Percentiles rank a stretch among this genome's conserved stretches.
phyloP scores from a whole-genome alignment of 352 stramenopile species.

The Phytopythium chamaehyphon region DNA sequence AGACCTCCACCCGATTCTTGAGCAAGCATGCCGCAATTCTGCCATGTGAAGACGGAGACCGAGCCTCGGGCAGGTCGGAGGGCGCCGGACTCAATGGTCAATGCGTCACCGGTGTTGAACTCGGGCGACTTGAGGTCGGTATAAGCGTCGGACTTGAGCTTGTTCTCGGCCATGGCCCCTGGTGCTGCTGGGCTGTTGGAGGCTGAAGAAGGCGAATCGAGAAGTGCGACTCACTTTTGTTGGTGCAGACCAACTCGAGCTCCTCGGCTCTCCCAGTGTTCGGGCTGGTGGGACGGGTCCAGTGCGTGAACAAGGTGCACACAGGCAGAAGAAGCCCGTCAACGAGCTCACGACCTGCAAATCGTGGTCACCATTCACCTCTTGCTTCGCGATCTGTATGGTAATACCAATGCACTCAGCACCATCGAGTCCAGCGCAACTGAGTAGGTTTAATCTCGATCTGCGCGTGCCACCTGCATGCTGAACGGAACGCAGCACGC shows the following conservation, averaged over 20 bases:
- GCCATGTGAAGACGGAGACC: constrained; percentile 33
- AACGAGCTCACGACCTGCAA: too few relatives aligned
- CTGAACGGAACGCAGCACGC: too few relatives aligned
- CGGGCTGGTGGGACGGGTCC: not conserved
- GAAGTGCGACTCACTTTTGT: not conserved
- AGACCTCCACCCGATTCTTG: constrained; percentile 41
- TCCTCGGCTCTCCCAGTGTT: not conserved
- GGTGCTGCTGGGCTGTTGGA: too few relatives aligned
- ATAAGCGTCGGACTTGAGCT: constrained; percentile 27
- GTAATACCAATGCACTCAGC: too few relatives aligned
- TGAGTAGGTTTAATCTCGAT: too few relatives aligned
- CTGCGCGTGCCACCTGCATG: too few relatives aligned
- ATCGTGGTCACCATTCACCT: too few relatives aligned
- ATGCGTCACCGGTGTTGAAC: not conserved
- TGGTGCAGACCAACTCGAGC: not conserved
- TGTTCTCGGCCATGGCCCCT: constrained; percentile 9
- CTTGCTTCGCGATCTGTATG: too few relatives aligned
- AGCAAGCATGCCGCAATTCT: constrained; percentile 43
- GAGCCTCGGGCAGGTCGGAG: constrained; percentile 25
- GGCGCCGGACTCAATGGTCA: constrained; percentile 26
- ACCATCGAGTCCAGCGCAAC: too few relatives aligned
- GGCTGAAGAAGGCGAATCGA: not conserved
- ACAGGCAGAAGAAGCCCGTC: too few relatives aligned
- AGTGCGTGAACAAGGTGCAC: not conserved
- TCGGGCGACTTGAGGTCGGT: constrained; percentile 23